Percentiles rank a stretch among this genome's conserved stretches.
Conservation (phyloP, 768 basidiomycete species). For the Trametes cubensis region DNA sequence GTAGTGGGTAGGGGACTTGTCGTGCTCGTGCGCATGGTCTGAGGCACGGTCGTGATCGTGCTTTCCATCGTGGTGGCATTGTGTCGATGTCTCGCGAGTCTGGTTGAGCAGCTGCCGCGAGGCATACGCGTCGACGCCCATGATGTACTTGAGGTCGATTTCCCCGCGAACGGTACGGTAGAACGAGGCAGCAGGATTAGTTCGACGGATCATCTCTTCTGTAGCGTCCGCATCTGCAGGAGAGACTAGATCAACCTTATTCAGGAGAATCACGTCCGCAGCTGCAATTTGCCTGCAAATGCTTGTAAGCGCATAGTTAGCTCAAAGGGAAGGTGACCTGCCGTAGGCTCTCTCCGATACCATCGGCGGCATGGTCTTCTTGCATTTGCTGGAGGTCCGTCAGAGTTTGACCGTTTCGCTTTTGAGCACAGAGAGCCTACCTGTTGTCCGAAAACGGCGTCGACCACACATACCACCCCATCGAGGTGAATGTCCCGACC, state of each 20-base stretch:
- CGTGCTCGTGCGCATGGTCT: slow-evolving; percentile 35
- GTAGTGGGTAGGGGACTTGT: slow-evolving; percentile 51
- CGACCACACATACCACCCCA: slow-evolving; percentile 91
- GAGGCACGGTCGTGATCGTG: slow-evolving; percentile 41
- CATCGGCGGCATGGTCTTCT: slow-evolving; percentile 68
- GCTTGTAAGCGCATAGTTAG: background rate
- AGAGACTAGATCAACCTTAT: slow-evolving; percentile 82
- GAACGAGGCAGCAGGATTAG: slow-evolving; percentile 83
- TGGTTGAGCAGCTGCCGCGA: slow-evolving; percentile 41
- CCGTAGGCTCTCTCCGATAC: slow-evolving; percentile 80
- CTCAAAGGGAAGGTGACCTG: slow-evolving; percentile 36
- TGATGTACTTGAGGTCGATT: slow-evolving; percentile 75
- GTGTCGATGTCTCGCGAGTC: background rate
- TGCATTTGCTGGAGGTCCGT: slow-evolving; percentile 71
- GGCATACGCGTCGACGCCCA: slow-evolving; percentile 80
- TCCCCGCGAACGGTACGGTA: slow-evolving; percentile 69
- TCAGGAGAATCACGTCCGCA: slow-evolving; percentile 88
- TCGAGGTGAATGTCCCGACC: slow-evolving; percentile 77
- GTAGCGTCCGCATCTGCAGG: slow-evolving; percentile 47
- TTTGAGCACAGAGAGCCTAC: slow-evolving; percentile 32
- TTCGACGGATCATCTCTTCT: slow-evolving; percentile 62
- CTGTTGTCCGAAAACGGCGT: slow-evolving; percentile 77
- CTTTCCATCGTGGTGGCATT: slow-evolving; percentile 31
- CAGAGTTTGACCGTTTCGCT: background rate
- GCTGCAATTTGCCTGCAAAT: slow-evolving; percentile 87